Base-by-base conservation (phyloP, 306 rosid genomes). In the Rosa chinensis region DNA sequence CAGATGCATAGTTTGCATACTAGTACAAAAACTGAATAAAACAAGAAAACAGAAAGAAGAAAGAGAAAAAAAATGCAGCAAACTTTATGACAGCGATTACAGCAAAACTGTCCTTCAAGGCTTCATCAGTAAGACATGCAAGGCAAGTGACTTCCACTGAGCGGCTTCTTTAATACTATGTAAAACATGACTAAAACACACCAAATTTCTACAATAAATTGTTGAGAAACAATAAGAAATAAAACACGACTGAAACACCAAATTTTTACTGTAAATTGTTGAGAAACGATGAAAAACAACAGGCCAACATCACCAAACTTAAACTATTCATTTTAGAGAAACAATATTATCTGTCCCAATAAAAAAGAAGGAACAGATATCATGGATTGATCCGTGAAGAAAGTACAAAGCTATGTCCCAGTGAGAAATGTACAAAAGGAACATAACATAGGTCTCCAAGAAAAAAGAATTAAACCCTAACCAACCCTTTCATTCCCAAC, bases 51-150 rank as follows among this genome's bases (percentile, higher is more conserved):
- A 53, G 4, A n/a, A 11, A n/a, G 35, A 10, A 53, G 45, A 49
- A 18, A 32, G 6, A 6, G 0, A 9, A 35, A 73, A 10, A 8
- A 58, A n/a, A 35, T 61, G 25, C 28, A 61, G 55, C 78, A 23
- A 74, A 28, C 7, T n/a, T 11, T 74, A 56, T 14, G 16, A 40
- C 40, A 23, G 14, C 14, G 14, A 74, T 56, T 58, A 13, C 43
- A 75, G 42, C 70, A 59, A 55, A 59, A 47, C 70, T 6, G 23
- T 59, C 44, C 13, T 18, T 35, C 42, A 52, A 37, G 20, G 64
- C 66, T 45, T 71, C 73, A 59, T 76, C 59, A 37, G 66, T 56
- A 68, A 35, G 58, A 74, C 74, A 75, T 37, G 56, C 43, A 61
- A 68, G 25, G 70, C 70, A 73, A 39, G 32, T 40, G 44, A 43